Conservation (phyloP, 176 grass and related monocot genomes). For the Avena eriantha region DNA sequence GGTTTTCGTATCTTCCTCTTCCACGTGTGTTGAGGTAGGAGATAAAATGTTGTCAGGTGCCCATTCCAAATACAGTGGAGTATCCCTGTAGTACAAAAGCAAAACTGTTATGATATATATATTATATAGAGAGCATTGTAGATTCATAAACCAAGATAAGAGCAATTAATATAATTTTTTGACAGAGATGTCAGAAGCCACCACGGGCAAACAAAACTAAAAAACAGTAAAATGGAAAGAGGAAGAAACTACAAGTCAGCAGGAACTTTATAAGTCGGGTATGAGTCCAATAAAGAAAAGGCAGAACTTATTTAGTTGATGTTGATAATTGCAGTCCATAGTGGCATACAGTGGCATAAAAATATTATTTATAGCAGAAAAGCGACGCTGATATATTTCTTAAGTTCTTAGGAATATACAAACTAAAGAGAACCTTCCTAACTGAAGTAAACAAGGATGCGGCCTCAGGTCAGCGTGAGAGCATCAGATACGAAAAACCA, state of each 20-base stretch:
- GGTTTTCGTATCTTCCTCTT: slow-evolving; percentile 67
- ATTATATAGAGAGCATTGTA: not conserved
- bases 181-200: not conserved
- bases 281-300: not conserved
- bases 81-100: slow-evolving; percentile 64
- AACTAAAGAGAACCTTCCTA: slow-evolving; percentile 15
- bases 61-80: slow-evolving; percentile 96
- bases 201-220: slow-evolving; percentile 9
- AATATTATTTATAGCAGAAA: not conserved
- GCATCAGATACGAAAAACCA: not conserved
- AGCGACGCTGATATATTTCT: not conserved
- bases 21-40: slow-evolving; percentile 48
- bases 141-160: slow-evolving; percentile 20
- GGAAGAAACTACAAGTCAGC: not conserved
- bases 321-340: not conserved
- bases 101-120: slow-evolving; percentile 27
- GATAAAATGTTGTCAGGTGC: slow-evolving; percentile 86
- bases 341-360: not conserved
- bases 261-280: slow-evolving; percentile 6
- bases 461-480: not conserved
- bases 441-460: not conserved
- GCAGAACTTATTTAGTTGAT: not conserved
- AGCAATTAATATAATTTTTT: not conserved
- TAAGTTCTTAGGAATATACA: not conserved
- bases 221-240: not conserved